Evolutionary conservation across 2,329 filamentous ascomycete species (phyloP).

Genomic region (Trichoderma cornu-damae): DNA sequence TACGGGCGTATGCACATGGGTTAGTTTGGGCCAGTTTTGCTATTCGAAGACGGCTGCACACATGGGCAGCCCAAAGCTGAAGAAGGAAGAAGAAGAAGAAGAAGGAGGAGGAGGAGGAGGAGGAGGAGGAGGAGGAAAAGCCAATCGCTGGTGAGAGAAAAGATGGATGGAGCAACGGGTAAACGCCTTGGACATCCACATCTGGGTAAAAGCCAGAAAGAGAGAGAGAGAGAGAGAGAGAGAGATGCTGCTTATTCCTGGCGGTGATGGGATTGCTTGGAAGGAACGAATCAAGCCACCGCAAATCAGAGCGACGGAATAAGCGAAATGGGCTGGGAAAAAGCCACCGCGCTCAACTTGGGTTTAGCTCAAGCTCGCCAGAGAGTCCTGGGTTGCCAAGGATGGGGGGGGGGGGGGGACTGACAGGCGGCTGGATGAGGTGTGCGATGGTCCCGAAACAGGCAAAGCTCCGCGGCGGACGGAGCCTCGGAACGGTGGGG

Average conservation of each 20-base stretch:
- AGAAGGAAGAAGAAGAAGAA: too few relatives aligned
- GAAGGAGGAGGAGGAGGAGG: too few relatives aligned
- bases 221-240: too few relatives aligned
- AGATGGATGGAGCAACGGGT: neutral
- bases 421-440: constrained; percentile 14
- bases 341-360: constrained; percentile 10
- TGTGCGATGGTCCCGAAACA: constrained; percentile 13
- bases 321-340: constrained; percentile 19
- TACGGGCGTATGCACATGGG: neutral
- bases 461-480: constrained; percentile 17
- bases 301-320: constrained; percentile 13
- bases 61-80: too few relatives aligned
- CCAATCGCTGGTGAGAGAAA: neutral
- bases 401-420: neutral
- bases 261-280: neutral
- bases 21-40: too few relatives aligned
- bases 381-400: constrained; percentile 3
- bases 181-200: neutral
- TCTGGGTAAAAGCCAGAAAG: neutral
- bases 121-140: neutral
- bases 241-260: neutral
- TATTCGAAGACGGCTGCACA: too few relatives aligned
- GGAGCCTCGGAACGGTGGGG: constrained; percentile 19
- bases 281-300: constrained; percentile 3
- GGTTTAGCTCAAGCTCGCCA: neutral